Base-by-base conservation (phyloP, 1,139 yeast species). In the Kazachstania sp. region DNA sequence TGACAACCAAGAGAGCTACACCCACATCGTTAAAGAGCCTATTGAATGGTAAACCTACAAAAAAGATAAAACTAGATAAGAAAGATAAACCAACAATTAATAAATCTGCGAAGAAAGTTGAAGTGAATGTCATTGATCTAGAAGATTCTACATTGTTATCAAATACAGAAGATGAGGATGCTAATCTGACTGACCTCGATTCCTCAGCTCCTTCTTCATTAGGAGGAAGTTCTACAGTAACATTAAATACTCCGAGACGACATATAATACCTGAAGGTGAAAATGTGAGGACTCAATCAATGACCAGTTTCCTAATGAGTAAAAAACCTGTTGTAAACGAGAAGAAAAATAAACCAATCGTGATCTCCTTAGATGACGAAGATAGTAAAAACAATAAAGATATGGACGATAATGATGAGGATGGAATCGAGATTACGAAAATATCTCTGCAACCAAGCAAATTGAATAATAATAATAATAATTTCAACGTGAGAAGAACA, bases 261-360 rank as follows among this genome's bases (percentile, higher is more conserved):
- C 48, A 48, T 26, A 45, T 51, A 19, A 11, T 37, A 5, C 55
- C 55, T 11, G 43, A 26, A 8, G 43, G 48, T 3, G 41, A 46
- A 7, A 48, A 44, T 13, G 51, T 45, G 30, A 40, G 43, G 8
- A 39, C 41, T 16, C 49, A 41, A 43, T 54, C 60, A 11, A 54
- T 56, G 8, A 52, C 53, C 26, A 49, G 48, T 42, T 54, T 58
- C 26, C 45, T 58, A n/a, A 52, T 55, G 55, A 46, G 38, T 29
- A 51, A 49, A 28, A 49, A 46, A 28, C 41, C 48, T 15, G 49
- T 43, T 23, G 30, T 29, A n/a, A 19, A 40, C 3, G 19, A 15
- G 19, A 39, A 29, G 9, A 34, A 43, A n/a, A 40, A 32, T n/a
- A n/a, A 37, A 30, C 43, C 41, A 4, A 20, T 30, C 11, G 36